Evolutionary conservation across 176 grass and related monocot species (phyloP).

Genomic region (Musa troglodytarum): DNA sequence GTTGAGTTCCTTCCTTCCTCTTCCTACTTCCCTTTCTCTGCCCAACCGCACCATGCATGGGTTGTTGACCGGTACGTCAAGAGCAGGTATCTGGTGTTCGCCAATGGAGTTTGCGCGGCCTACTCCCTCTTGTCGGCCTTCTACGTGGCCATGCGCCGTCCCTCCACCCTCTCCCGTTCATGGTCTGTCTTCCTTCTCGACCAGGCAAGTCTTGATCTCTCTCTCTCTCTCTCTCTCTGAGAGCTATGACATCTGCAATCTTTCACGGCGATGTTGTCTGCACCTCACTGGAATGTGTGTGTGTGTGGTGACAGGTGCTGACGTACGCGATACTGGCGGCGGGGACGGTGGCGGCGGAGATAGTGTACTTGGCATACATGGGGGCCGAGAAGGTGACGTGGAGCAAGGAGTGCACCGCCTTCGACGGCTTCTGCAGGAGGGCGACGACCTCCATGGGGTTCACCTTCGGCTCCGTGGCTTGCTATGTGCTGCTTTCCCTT

Average conservation of each 20-base stretch:
- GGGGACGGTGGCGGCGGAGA: slow-evolving; percentile 56
- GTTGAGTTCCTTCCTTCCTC: slow-evolving; percentile 12
- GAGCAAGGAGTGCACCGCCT: slow-evolving; percentile 75
- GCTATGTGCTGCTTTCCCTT: slow-evolving; percentile 78
- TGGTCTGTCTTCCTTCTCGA: slow-evolving; percentile 88
- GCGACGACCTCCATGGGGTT: slow-evolving; percentile 64
- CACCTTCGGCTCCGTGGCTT: slow-evolving; percentile 63
- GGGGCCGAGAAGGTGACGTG: slow-evolving; percentile 79
- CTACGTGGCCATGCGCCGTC: slow-evolving; percentile 49
- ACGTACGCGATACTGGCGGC: slow-evolving; percentile 79
- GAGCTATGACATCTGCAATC: too few relatives aligned
- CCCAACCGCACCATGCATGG: too few relatives aligned
- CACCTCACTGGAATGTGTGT: too few relatives aligned
- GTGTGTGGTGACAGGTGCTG: slow-evolving; percentile 36
- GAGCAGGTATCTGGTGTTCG: slow-evolving; percentile 63
- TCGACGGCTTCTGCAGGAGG: slow-evolving; percentile 57
- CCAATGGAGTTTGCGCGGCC: slow-evolving; percentile 71
- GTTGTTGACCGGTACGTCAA: too few relatives aligned
- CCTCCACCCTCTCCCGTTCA: slow-evolving; percentile 38
- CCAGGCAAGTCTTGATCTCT: slow-evolving; percentile 34
- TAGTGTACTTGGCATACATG: slow-evolving; percentile 86
- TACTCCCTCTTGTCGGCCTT: slow-evolving; percentile 71
- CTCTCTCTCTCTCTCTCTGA: background rate
- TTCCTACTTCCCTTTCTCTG: too few relatives aligned
- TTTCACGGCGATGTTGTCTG: too few relatives aligned